Conservation (phyloP, 208 protist species). For the Leishmania tropica region DNA sequence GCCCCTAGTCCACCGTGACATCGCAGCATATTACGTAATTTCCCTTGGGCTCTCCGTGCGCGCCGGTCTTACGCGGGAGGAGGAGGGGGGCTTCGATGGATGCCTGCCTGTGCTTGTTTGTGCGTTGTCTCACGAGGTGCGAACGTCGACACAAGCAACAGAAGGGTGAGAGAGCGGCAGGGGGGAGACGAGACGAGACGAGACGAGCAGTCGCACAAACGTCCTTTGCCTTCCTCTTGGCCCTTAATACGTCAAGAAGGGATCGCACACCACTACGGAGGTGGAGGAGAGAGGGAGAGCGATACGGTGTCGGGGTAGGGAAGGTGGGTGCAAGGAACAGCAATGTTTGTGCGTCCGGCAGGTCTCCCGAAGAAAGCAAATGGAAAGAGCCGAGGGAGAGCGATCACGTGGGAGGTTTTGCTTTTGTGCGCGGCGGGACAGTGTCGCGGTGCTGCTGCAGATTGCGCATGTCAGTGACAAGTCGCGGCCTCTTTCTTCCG, state of each 20-base stretch:
- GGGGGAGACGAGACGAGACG: not conserved
- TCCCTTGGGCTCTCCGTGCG: not conserved
- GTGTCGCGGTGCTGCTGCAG: not conserved
- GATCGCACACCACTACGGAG: not conserved
- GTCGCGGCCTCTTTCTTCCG: not conserved
- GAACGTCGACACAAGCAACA: not conserved
- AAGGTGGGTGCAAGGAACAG: not conserved
- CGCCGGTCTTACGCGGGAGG: not conserved
- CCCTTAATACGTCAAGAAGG: not conserved
- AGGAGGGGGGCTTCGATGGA: not conserved
- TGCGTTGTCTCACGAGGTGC: not conserved
- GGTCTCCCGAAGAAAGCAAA: not conserved
- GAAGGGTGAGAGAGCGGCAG: not conserved
- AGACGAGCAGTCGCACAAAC: not conserved
- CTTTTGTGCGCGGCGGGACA: not conserved
- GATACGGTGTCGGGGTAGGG: not conserved
- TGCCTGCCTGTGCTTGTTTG: not conserved
- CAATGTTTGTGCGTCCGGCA: not conserved
- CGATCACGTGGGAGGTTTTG: not conserved
- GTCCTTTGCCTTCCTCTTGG: not conserved
- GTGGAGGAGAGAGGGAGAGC: not conserved
- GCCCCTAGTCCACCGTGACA: not conserved
- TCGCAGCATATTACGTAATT: conserved; percentile 1
- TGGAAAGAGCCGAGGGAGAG: not conserved
- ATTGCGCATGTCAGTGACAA: not conserved